Evolutionary conservation across 257 asterid genomes (phyloP), one percentile per base, ranked within the genome.

Genomic region (Thymus quinquecostatus): DNA sequence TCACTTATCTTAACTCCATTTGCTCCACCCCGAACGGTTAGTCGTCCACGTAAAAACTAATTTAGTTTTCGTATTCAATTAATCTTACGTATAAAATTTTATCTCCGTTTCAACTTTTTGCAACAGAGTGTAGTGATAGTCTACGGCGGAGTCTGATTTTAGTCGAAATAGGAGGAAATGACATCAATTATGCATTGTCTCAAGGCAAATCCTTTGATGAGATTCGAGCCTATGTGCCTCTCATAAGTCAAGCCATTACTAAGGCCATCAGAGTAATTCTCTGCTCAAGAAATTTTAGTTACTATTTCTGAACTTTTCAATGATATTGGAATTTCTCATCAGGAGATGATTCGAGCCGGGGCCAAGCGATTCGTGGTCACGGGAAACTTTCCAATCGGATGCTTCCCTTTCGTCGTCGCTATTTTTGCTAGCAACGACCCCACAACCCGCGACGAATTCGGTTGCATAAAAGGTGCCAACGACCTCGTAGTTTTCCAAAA

Each of bases 121-220:
- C 2, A 21, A 1, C 66, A 80, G 83, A 54, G 2, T 71, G 82
- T 68, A 28, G 44, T 6, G 33, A 59, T 3, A 72, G 33, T 77
- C 69, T 83, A 0, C 51, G 12, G 0, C 29, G 57, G 1, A 27
- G 75, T 1, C 48, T 75, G 0, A 9, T 80, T 6, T 27, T 83
- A 1, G 56, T 77, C 27, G 38, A 80, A 64, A 62, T 54, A 27
- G 84, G 83, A 33, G 36, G 32, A 64, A 77, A 80, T 28, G 87
- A 83, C 62, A 63, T 83, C 1, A n/a, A 4, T 2, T 56, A 11
- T 47, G 27, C 60, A 0, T 12, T 74, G 29, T 0, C 1, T 32
- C 64, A 64, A 32, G 68, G 76, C 11, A 75, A 0, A 75, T 71
- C 73, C 30, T 0, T 71, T 45, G 34, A 54, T 45, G 64, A 77